A percentile compares a stretch with the other conserved stretches of the same genome.
These are phyloP conservation scores for Mangifera indica DNA, from an alignment of 345 rosid species.

Conservation along the genomic window DNA sequence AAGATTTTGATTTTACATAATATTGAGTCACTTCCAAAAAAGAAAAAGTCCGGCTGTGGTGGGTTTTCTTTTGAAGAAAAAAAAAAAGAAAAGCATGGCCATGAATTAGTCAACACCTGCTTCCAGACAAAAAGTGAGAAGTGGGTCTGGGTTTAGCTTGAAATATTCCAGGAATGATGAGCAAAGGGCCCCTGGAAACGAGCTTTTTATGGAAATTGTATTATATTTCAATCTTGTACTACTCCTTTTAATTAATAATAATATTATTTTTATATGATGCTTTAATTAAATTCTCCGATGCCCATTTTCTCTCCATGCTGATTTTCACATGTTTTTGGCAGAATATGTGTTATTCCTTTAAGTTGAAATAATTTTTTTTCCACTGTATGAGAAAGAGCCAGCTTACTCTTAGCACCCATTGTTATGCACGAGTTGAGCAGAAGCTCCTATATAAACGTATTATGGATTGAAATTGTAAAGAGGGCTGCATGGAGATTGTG, in stretches of 20 bases:
- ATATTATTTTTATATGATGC: no score
- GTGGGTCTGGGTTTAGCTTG: conserved; percentile 35
- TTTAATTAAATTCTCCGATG: no score
- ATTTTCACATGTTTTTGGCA: not conserved
- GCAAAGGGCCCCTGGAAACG: conserved; percentile 25
- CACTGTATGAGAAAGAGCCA: not conserved
- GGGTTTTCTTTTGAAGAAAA: no score
- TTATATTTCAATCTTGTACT: not conserved
- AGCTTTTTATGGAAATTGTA: conserved; percentile 4
- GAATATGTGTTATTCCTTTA: not conserved
- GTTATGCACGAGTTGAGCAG: no score
- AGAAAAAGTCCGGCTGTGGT: no score
- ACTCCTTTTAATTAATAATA: no score
- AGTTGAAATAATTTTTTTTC: not conserved
- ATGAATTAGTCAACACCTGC: conserved; percentile 52
- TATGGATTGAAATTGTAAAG: no score
- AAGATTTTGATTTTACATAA: no score
- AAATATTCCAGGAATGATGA: conserved; percentile 44
- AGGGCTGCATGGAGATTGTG: conserved; percentile 19
- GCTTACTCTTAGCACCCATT: not conserved
- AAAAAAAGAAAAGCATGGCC: no score
- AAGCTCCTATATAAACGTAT: no score
- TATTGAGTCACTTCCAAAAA: no score
- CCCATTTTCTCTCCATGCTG: no score
- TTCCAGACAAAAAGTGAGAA: conserved; percentile 41